Evolutionary conservation across 495 filamentous ascomycete species (phyloP).

Genomic region (Neurospora sp.): DNA sequence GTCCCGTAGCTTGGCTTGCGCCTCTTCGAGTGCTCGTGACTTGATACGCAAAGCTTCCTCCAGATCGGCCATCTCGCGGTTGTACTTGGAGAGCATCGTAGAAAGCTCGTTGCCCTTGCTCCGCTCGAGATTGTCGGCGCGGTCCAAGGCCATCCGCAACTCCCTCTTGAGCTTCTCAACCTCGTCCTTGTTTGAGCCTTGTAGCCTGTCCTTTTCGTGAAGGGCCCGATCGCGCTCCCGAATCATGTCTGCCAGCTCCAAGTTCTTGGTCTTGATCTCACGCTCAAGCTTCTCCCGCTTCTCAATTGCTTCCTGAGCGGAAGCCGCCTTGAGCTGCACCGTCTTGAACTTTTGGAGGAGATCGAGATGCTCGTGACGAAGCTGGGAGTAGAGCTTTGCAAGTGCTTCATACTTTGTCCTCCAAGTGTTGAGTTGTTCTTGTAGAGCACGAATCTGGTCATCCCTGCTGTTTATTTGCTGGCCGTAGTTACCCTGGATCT

Average conservation of each 20-base stretch:
- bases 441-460: slow-evolving; percentile 83
- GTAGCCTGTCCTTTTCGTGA: slow-evolving; percentile 78
- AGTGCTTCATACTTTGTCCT: slow-evolving; percentile 91
- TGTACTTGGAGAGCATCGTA: slow-evolving; percentile 88
- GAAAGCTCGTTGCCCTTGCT: slow-evolving; percentile 91
- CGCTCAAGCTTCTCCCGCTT: slow-evolving; percentile 88
- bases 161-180: slow-evolving; percentile 95
- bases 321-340: slow-evolving; percentile 90
- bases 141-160: slow-evolving; percentile 82
- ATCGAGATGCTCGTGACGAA: slow-evolving; percentile 91
- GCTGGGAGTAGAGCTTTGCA: slow-evolving; percentile 92
- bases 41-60: slow-evolving; percentile 89
- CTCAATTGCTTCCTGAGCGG: slow-evolving; percentile 94
- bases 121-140: slow-evolving; percentile 84
- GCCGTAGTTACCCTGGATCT: slow-evolving; percentile 71
- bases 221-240: slow-evolving; percentile 90
- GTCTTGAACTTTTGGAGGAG: slow-evolving; percentile 90
- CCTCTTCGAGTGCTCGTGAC: slow-evolving; percentile 77
- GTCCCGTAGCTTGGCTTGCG: slow-evolving; percentile 64
- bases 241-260: slow-evolving; percentile 98
- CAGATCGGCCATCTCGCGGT: slow-evolving; percentile 90
- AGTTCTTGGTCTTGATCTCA: slow-evolving; percentile 97
- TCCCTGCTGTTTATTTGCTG: slow-evolving; percentile 84
- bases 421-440: slow-evolving; percentile 96
- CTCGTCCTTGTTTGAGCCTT: slow-evolving; percentile 83